Base-by-base conservation (phyloP, 2,329 filamentous ascomycete genomes). In the Periglandula ipomoeae region DNA sequence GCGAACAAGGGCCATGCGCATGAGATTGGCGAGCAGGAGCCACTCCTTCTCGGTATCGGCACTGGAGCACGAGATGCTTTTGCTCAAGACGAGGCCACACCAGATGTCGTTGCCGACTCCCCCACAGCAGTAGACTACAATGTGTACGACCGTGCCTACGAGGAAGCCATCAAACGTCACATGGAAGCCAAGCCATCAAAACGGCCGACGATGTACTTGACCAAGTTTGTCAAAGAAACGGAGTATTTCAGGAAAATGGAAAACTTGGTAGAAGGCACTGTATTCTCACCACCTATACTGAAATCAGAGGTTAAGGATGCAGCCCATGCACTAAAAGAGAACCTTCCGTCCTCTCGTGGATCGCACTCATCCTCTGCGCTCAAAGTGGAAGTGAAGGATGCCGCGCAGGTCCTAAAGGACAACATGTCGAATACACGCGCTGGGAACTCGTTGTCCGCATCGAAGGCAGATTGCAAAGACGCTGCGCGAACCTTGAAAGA, bases 101-200 rank as follows among this genome's bases (percentile, higher is more conserved):
- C 66, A 3, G 65, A 75, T 20, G 63, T 84, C 4, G 82, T 95
- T 37, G 87, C 87, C 26, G 89, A 95, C 65, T 94, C 87, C 1
- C 91, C 91, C 3, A 84, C 84, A 0, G 85, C 84, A 1, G 86
- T 87, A 5, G 89, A 94, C 52, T 88, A 88, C 57, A 83, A 93
- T 60, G 84, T 97, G 50, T 96, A 95, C 64, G 88, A 95, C 63
- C 81, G 78, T 1, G 91, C 91, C 0, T 96, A 95, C 62, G 81
- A 87, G 59, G 61, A 62, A 19, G 79, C 86, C 52, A 88, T 96
- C 67, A 79, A 93, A 24, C 78, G 85, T 50, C 78, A 84, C 15
- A 91, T 96, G 58, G 69, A 66, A 56, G 59, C 69, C 24, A 70
- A 66, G 50, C 63, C 68, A 22, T 61, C 65, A 15, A 60, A 67